These are phyloP conservation scores for Penicillium sp. DNA, from an alignment of 2,329 filamentous ascomycete species.

Conservation along the genomic window DNA sequence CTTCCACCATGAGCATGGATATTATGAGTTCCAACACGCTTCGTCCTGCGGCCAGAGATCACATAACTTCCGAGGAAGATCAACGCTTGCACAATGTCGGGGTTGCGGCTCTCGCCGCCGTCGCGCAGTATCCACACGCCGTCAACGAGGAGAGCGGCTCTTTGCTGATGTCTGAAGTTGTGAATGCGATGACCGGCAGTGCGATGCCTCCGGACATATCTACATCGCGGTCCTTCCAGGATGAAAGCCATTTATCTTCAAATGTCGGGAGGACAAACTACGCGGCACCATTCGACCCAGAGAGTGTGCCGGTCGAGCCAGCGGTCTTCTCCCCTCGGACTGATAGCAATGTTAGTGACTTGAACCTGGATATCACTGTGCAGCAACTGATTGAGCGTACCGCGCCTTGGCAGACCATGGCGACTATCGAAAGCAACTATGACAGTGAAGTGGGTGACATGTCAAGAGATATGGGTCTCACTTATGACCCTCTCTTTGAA, in stretches of 20 bases:
- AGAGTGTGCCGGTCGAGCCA: slow-evolving; percentile 9
- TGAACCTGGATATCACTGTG: slow-evolving; percentile 19
- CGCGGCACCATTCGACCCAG: neutral
- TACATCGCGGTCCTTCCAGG: neutral
- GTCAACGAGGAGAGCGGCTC: slow-evolving; percentile 19
- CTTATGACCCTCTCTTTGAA: slow-evolving; percentile 23
- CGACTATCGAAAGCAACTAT: slow-evolving; percentile 17
- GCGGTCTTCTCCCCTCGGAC: slow-evolving; percentile 21
- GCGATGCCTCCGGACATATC: neutral
- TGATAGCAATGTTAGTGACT: slow-evolving; percentile 13
- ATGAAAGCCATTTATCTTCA: neutral
- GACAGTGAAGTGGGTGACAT: slow-evolving; percentile 18
- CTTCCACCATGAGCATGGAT: slow-evolving; percentile 3
- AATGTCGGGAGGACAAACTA: neutral
- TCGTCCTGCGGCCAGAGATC: neutral
- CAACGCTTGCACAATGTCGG: slow-evolving; percentile 22
- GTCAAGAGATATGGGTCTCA: slow-evolving; percentile 24
- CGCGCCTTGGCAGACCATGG: slow-evolving; percentile 16
- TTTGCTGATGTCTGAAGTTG: slow-evolving; percentile 26
- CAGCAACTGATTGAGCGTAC: slow-evolving; percentile 20
- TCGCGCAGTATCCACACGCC: slow-evolving; percentile 28
- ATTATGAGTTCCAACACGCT: neutral
- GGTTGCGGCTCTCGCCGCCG: slow-evolving; percentile 30
- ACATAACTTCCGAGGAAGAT: slow-evolving; percentile 19
- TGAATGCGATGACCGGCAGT: slow-evolving; percentile 27